Conservation (phyloP, 192 early-diverging fungal species). For the Gamsiella multidivaricata region DNA sequence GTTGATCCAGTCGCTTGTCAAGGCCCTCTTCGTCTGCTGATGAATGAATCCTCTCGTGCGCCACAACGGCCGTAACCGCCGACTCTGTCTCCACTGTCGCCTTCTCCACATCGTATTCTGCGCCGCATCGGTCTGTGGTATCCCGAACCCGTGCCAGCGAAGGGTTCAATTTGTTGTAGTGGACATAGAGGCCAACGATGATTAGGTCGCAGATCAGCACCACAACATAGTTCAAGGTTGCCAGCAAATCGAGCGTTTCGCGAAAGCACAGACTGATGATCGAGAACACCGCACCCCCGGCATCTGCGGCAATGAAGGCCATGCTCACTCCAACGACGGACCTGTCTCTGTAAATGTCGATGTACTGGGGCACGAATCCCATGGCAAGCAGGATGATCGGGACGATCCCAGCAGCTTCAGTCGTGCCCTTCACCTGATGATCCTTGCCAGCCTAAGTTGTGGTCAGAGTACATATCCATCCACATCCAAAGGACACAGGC, state of each 20-base stretch:
- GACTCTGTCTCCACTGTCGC: not conserved
- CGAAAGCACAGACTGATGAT: slow-evolving; percentile 51
- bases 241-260: slow-evolving; percentile 17
- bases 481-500: no score
- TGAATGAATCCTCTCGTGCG: no score
- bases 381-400: slow-evolving; percentile 49
- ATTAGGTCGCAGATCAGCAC: slow-evolving; percentile 39
- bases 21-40: no score
- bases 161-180: slow-evolving; percentile 33
- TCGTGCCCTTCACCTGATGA: slow-evolving; percentile 30
- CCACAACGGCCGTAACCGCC: not conserved
- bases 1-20: no score
- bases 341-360: slow-evolving; percentile 43
- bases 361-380: slow-evolving; percentile 60
- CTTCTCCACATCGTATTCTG: not conserved
- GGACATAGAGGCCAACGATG: slow-evolving; percentile 24
- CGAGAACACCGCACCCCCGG: slow-evolving; percentile 56
- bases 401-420: slow-evolving; percentile 50
- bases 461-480: no score
- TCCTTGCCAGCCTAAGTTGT: slow-evolving; percentile 34
- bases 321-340: slow-evolving; percentile 57
- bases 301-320: slow-evolving; percentile 56
- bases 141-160: not conserved
- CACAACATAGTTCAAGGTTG: slow-evolving; percentile 33
- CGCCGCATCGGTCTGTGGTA: not conserved